Percentiles rank a stretch among this genome's conserved stretches.
phyloP scores from a whole-genome alignment of 2,329 filamentous ascomycete genomes.

The Cladophialophora yegresii region DNA sequence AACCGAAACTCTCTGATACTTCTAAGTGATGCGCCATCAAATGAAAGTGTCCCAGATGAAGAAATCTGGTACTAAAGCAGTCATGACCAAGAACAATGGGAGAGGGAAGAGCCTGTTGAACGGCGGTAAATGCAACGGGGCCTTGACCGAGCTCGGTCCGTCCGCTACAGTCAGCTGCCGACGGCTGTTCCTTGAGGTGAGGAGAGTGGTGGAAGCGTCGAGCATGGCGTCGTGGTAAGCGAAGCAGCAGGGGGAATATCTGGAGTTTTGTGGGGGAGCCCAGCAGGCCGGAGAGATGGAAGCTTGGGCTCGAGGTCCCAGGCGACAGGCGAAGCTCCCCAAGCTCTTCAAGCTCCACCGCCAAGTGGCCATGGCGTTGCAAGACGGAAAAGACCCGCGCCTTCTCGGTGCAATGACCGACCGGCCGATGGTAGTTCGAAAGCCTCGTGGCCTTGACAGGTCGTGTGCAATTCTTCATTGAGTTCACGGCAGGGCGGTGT shows the following conservation, averaged over 20 bases:
- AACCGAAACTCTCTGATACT: neutral
- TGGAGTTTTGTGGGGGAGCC: constrained; percentile 5
- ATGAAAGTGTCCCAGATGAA: neutral
- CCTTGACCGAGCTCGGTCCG: constrained; percentile 1
- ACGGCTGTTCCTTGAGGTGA: constrained; percentile 1
- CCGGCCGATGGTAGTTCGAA: neutral
- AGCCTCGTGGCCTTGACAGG: neutral
- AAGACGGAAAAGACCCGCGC: neutral
- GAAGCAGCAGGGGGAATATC: neutral
- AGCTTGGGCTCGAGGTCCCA: neutral
- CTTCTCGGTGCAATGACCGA: constrained; percentile 15
- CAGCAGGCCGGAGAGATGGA: neutral
- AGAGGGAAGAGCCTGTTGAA: neutral
- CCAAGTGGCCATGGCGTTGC: constrained; percentile 1
- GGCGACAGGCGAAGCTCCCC: neutral
- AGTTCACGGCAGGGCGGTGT: too few species aligned
- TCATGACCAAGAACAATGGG: neutral
- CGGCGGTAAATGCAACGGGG: neutral
- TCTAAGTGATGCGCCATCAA: neutral
- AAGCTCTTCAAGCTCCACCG: neutral
- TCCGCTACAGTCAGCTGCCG: neutral
- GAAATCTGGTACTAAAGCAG: neutral
- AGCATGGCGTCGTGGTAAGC: neutral
- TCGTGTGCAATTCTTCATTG: neutral
- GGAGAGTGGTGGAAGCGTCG: neutral